phyloP scores from a whole-genome alignment of 2,329 filamentous ascomycete species.

The Aspergillus ruber region DNA sequence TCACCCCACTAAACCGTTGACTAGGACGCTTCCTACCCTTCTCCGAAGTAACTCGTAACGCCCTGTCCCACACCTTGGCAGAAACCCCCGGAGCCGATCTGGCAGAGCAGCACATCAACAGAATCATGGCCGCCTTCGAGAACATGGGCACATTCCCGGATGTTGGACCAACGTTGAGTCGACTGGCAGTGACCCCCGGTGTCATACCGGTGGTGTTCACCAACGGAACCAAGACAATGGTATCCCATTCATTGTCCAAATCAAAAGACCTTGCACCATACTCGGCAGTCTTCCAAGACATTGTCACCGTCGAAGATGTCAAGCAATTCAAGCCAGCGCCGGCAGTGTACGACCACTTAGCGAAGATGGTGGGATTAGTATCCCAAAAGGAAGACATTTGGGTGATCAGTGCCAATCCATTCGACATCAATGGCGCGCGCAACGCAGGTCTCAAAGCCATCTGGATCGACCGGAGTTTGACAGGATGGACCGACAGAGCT shows the following conservation, averaged over 20 bases:
- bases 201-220: conserved; percentile 60
- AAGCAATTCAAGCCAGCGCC: conserved; percentile 60
- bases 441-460: conserved; percentile 56
- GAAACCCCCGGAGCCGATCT: conserved; percentile 47
- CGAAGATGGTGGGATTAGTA: conserved; percentile 44
- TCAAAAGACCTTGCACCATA: conserved; percentile 52
- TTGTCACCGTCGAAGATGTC: conserved; percentile 58
- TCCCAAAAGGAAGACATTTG: conserved; percentile 50
- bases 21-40: conserved; percentile 60
- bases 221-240: conserved; percentile 61
- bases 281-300: conserved; percentile 44
- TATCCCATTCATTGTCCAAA: conserved; percentile 52
- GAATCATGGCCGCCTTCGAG: conserved; percentile 60
- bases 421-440: conserved; percentile 62
- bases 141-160: conserved; percentile 60
- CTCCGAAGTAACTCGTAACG: conserved; percentile 54
- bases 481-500: conserved; percentile 60
- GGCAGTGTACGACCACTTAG: conserved; percentile 56
- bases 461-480: conserved; percentile 60
- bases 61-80: conserved; percentile 58
- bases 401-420: conserved; percentile 67
- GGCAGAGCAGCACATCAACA: conserved; percentile 36
- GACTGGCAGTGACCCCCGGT: conserved; percentile 35
- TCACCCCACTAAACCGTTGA: neutral
- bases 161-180: conserved; percentile 48